Evolutionary conservation across 192 early-diverging fungal species (phyloP).

Genomic region (Physocladia obscura): DNA sequence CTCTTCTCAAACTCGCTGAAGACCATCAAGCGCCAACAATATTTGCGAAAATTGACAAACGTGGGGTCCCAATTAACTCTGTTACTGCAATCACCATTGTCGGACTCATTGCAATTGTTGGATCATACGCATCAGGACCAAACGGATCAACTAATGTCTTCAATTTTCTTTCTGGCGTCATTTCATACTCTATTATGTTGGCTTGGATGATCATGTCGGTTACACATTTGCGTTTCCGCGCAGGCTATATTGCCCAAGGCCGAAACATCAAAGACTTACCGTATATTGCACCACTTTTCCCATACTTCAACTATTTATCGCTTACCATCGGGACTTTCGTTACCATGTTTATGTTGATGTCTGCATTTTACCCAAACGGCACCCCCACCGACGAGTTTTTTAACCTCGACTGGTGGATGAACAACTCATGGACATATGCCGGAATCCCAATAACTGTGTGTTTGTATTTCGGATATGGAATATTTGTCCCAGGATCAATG

Average conservation of each 20-base stretch:
- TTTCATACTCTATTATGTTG: slow-evolving; percentile 8
- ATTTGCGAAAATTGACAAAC: slow-evolving; percentile 44
- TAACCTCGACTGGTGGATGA: slow-evolving; percentile 1
- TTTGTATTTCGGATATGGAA: not conserved
- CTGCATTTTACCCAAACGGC: too few relatives aligned
- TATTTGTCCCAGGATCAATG: not conserved
- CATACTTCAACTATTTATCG: slow-evolving; percentile 21
- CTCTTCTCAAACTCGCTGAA: slow-evolving; percentile 58
- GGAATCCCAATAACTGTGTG: too few relatives aligned
- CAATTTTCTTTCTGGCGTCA: slow-evolving; percentile 39
- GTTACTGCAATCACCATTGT: slow-evolving; percentile 53
- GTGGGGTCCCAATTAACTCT: slow-evolving; percentile 70
- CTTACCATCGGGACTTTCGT: slow-evolving; percentile 12
- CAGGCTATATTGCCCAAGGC: slow-evolving; percentile 18
- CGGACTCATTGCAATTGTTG: slow-evolving; percentile 34
- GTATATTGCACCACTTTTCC: slow-evolving; percentile 25
- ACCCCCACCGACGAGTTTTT: too few relatives aligned
- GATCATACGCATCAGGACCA: not conserved
- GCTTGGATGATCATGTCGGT: slow-evolving; percentile 23
- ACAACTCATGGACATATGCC: slow-evolving; percentile 1
- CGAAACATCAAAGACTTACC: slow-evolving; percentile 20
- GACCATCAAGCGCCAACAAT: slow-evolving; percentile 65
- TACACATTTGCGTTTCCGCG: slow-evolving; percentile 46
- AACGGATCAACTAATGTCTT: slow-evolving; percentile 41
- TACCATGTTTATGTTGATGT: slow-evolving; percentile 4